Base-by-base conservation (phyloP, 176 grass and related monocot species). In the Carex cristatella region DNA sequence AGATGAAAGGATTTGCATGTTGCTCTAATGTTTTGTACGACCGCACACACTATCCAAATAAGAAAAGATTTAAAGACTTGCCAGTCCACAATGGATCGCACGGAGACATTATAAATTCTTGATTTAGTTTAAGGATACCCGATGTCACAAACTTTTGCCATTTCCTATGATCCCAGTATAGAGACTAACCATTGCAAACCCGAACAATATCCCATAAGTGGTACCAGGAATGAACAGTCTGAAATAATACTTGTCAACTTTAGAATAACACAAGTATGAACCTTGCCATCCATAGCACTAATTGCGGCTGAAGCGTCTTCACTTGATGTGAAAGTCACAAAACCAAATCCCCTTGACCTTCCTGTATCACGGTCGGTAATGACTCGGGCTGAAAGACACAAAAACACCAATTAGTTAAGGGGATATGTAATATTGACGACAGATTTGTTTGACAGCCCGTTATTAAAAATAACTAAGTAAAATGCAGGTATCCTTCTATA, bases 291-390 rank as follows among this genome's bases (percentile, higher is more conserved):
- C 93, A 99, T 32, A 63, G 86, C 91, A 63, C 87, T 92, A 74
- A 99, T 94, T 42, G 97, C 93, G 68, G 93, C 71, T 38, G 93
- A 86, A 85, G 97, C 97, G 10, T 99, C 90, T 42, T 99, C 97
- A 54, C 48, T 63, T 15, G 93, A 94, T 58, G 90, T 70, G 70
- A 87, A 99, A 61, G 90, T 99, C 66, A 99, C 69, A 83, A 99
- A 99, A 31, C 97, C 97, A 91, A 99, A 99, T 59, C 97, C 97
- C 87, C 97, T 94, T 31, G 97, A 99, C 81, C 93, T 94, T 46
- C 93, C 97, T 80, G 93, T 88, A 2, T 95, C 91, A 16, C 91
- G 87, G 61, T 99, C 97, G 4, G 79, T 15, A 54, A 99, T 99
- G 70, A 99, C 85, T 79, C 79, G 92, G 86, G 97, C 97, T 99